Evolutionary conservation across 371 early-diverging fungal species (phyloP).

Genomic region (Mucor racemosus): DNA sequence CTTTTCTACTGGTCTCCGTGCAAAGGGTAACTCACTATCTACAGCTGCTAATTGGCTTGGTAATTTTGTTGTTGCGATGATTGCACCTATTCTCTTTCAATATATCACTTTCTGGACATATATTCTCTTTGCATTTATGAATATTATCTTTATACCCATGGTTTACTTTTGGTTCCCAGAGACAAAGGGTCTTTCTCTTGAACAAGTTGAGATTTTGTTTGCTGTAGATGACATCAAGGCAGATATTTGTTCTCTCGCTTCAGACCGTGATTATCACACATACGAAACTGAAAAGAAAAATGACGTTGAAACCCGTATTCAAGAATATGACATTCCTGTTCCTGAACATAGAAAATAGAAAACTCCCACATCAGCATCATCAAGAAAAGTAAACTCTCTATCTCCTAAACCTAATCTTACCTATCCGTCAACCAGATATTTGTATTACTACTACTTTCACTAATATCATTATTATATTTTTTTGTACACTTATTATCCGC

Average conservation of each 20-base stretch:
- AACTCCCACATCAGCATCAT: too few species aligned
- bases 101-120: slow-evolving; percentile 64
- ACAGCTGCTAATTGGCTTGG: slow-evolving; percentile 71
- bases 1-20: slow-evolving; percentile 55
- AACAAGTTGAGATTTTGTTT: slow-evolving; percentile 57
- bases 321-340: background rate
- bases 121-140: slow-evolving; percentile 38
- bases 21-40: slow-evolving; percentile 49
- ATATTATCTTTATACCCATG: slow-evolving; percentile 38
- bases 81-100: slow-evolving; percentile 47
- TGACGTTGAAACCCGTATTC: background rate
- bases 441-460: background rate
- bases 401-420: background rate
- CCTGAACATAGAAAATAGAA: too few species aligned
- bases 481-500: background rate
- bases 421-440: too few species aligned
- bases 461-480: background rate
- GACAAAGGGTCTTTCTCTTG: slow-evolving; percentile 57
- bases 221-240: slow-evolving; percentile 23
- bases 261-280: slow-evolving; percentile 4
- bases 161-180: slow-evolving; percentile 47
- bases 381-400: too few species aligned
- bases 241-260: slow-evolving; percentile 14
- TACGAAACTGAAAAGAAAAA: slow-evolving; percentile 18
- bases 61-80: slow-evolving; percentile 52